These are phyloP conservation scores for Aquanectria penicillioides DNA, from an alignment of 2,329 filamentous ascomycete species.

Conservation along the genomic window DNA sequence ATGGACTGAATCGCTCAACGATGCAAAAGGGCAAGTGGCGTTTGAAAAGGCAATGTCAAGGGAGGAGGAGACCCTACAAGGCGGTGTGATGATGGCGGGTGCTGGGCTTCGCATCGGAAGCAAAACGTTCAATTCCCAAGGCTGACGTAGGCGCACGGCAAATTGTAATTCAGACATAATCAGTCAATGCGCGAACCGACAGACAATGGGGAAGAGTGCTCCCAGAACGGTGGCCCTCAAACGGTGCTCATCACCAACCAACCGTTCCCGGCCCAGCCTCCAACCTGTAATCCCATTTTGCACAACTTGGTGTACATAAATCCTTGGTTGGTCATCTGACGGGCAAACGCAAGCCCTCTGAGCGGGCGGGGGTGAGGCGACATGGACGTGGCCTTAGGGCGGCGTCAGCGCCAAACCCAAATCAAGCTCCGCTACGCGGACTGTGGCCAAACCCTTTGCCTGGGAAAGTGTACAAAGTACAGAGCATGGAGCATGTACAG, in stretches of 20 bases:
- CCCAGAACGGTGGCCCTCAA: background rate
- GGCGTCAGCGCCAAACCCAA: conserved; percentile 7
- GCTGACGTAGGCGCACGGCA: too few relatives aligned
- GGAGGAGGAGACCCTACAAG: too few relatives aligned
- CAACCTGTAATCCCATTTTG: too few relatives aligned
- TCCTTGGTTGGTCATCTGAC: conserved; percentile 13
- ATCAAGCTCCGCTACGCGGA: conserved; percentile 6
- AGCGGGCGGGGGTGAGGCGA: background rate
- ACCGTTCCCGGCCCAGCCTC: too few relatives aligned
- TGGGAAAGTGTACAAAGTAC: background rate
- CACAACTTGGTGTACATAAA: background rate
- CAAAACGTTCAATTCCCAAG: too few relatives aligned
- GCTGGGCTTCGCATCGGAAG: too few relatives aligned
- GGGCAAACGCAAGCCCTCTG: background rate
- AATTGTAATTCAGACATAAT: too few relatives aligned
- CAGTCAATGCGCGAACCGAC: too few relatives aligned
- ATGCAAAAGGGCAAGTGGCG: background rate
- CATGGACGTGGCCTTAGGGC: conserved; percentile 4
- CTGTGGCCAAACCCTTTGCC: conserved; percentile 12
- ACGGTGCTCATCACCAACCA: background rate
- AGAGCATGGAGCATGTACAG: too few relatives aligned
- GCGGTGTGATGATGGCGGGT: too few relatives aligned
- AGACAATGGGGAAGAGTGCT: too few relatives aligned
- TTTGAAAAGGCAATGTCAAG: background rate
- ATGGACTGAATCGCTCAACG: conserved; percentile 30